phyloP scores from a whole-genome alignment of 2,329 filamentous ascomycete species.

The Xylariales sp. region DNA sequence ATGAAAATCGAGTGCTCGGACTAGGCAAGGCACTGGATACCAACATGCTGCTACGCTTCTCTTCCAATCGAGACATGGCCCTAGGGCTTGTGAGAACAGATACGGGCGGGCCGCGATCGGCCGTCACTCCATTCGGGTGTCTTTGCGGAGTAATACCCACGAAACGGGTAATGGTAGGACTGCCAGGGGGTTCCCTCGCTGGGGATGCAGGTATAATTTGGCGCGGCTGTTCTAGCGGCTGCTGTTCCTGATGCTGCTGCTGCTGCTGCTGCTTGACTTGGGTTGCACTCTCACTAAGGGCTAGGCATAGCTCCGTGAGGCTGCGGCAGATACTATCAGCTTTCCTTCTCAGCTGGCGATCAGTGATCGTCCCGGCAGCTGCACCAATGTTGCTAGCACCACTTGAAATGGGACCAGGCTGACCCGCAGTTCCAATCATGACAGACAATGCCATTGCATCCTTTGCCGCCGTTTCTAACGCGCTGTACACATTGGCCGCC shows the following conservation, averaged over 20 bases:
- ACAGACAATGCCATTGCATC: conserved; percentile 78
- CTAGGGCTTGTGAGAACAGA: conserved; percentile 39
- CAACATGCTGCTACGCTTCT: conserved; percentile 45
- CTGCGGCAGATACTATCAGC: conserved; percentile 90
- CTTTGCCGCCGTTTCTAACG: conserved; percentile 73
- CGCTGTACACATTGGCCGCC: conserved; percentile 66
- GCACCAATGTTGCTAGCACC: conserved; percentile 59
- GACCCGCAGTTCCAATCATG: conserved; percentile 70
- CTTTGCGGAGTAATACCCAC: conserved; percentile 30
- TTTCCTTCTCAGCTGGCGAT: conserved; percentile 84
- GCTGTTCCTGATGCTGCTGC: conserved; percentile 20
- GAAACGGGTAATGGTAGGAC: conserved; percentile 41
- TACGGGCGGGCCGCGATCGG: conserved; percentile 34
- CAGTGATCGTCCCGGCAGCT: conserved; percentile 49
- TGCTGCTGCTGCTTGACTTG: conserved; percentile 28
- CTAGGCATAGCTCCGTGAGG: conserved; percentile 86
- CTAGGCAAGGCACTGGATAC: conserved; percentile 38
- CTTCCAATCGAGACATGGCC: conserved; percentile 47
- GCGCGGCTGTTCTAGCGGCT: too few species aligned
- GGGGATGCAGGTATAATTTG: conserved; percentile 12
- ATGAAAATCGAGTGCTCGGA: conserved; percentile 33
- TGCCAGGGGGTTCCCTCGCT: conserved; percentile 28
- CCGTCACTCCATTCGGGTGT: conserved; percentile 28
- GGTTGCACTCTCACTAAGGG: conserved; percentile 61
- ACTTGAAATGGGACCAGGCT: conserved; percentile 64